phyloP scores from a whole-genome alignment of 805 yeast species.

The Yamadazyma tumulicola region DNA sequence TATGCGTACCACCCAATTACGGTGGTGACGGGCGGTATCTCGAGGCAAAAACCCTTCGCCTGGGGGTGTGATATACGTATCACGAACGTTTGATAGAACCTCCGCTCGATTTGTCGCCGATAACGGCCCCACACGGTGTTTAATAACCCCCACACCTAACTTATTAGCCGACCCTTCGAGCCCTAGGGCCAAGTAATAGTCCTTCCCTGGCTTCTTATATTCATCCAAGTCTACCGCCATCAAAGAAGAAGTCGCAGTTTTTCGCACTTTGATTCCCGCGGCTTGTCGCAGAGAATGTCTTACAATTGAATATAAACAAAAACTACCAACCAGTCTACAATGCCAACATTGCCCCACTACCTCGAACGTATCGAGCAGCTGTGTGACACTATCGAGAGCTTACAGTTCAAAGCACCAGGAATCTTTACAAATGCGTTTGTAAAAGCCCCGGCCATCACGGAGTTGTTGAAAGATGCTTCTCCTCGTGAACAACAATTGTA shows the following conservation, averaged over 20 bases:
- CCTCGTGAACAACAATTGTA: slow-evolving; percentile 50
- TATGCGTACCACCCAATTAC: slow-evolving; percentile 88
- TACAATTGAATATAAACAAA: not conserved
- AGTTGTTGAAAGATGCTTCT: slow-evolving; percentile 59
- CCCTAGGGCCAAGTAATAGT: slow-evolving; percentile 73
- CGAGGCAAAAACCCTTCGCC: slow-evolving; percentile 97
- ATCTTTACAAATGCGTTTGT: slow-evolving; percentile 63
- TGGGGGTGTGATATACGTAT: slow-evolving; percentile 93
- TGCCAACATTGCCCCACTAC: slow-evolving; percentile 17
- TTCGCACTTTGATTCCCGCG: not conserved
- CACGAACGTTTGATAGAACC: slow-evolving; percentile 86
- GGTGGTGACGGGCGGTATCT: slow-evolving; percentile 94
- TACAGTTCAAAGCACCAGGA: slow-evolving; percentile 55
- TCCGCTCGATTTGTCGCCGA: slow-evolving; percentile 60
- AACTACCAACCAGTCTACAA: not conserved
- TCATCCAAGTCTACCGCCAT: slow-evolving; percentile 43
- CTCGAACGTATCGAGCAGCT: slow-evolving; percentile 35
- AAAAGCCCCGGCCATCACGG: slow-evolving; percentile 48
- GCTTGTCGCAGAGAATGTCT: not conserved
- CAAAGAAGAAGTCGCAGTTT: not conserved
- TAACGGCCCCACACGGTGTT: slow-evolving; percentile 62
- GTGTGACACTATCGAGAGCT: slow-evolving; percentile 36
- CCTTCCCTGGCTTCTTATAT: slow-evolving; percentile 39
- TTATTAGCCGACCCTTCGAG: slow-evolving; percentile 97
- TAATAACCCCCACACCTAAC: slow-evolving; percentile 88